These are phyloP conservation scores for Penicillium sp. DNA, from an alignment of 2,329 filamentous ascomycete genomes.

Conservation along the genomic window DNA sequence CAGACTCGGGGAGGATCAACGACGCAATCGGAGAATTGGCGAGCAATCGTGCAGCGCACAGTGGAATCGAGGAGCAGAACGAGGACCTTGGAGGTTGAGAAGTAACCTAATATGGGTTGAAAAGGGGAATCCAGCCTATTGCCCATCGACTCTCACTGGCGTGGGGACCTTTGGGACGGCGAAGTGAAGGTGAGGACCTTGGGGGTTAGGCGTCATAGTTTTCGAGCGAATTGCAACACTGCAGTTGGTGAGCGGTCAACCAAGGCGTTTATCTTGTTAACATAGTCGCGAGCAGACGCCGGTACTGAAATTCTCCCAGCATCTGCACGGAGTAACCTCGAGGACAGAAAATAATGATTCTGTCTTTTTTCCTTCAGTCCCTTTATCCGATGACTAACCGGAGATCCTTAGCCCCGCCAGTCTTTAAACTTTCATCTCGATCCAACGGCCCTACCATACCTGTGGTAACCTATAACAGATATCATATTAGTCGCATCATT, in stretches of 20 bases:
- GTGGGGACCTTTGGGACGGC: conserved; percentile 15
- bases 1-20: conserved; percentile 9
- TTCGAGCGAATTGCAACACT: conserved; percentile 13
- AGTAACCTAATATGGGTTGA: neutral
- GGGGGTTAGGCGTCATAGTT: conserved; percentile 28
- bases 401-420: conserved; percentile 1
- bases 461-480: neutral
- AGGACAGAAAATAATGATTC: neutral
- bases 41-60: conserved; percentile 17
- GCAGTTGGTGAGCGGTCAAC: conserved; percentile 16
- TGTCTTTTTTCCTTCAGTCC: neutral
- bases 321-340: neutral
- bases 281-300: neutral
- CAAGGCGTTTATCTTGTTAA: neutral
- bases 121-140: neutral
- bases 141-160: neutral
- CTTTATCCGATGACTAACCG: conserved; percentile 7
- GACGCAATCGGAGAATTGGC: conserved; percentile 21
- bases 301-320: neutral
- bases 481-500: neutral
- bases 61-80: neutral
- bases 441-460: neutral
- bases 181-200: conserved; percentile 32
- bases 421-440: neutral
- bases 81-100: conserved; percentile 20